Conservation (phyloP, 2,329 filamentous ascomycete genomes). For the Claviceps lovelessii region DNA sequence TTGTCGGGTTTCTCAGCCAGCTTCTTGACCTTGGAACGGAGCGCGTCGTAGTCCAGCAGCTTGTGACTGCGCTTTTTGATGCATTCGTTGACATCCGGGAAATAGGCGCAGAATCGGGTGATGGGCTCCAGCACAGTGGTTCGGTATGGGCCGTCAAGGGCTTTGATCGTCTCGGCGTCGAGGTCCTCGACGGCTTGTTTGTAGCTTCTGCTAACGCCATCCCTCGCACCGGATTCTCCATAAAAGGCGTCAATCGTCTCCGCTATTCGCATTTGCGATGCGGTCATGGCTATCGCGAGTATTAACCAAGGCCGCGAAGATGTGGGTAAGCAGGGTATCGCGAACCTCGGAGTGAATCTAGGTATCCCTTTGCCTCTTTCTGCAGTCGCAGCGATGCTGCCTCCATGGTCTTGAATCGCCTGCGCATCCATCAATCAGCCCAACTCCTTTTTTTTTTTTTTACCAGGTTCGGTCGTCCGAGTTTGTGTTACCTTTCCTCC, state of each 20-base stretch:
- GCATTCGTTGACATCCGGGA: conserved; percentile 97
- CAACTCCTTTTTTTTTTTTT: background rate
- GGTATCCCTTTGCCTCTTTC: conserved; percentile 95
- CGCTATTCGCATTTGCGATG: conserved; percentile 97
- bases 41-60: conserved; percentile 91
- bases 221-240: conserved; percentile 83
- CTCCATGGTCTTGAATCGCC: conserved; percentile 96
- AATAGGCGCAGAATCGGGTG: conserved; percentile 91
- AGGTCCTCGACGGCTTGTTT: conserved; percentile 97
- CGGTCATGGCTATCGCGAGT: conserved; percentile 67
- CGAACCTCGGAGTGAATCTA: conserved; percentile 80
- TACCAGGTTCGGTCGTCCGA: background rate
- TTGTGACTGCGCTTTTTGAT: conserved; percentile 99
- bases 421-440: conserved; percentile 22
- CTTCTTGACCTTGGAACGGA: conserved; percentile 92
- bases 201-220: conserved; percentile 91
- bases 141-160: conserved; percentile 86
- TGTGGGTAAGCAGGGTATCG: background rate
- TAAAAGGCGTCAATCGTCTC: conserved; percentile 99
- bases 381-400: conserved; percentile 81
- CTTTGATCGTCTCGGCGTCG: conserved; percentile 96
- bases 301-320: background rate
- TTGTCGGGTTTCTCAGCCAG: conserved; percentile 98
- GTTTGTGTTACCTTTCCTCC: conserved; percentile 58
- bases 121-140: conserved; percentile 93